Base-by-base conservation (phyloP, 306 rosid genomes). In the Lablab purpureus region DNA sequence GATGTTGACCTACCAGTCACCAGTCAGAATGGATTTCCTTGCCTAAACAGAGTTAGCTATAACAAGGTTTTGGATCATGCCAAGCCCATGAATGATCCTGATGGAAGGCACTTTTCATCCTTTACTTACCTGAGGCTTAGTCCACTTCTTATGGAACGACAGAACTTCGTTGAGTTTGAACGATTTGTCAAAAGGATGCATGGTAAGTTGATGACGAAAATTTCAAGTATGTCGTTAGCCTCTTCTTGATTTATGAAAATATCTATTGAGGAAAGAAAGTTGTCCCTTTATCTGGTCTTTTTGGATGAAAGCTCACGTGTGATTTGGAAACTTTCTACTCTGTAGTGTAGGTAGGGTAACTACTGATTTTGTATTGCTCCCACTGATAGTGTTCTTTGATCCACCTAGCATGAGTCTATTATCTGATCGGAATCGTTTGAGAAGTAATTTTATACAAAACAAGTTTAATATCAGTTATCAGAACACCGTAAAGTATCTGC, bases 181-280 rank as follows among this genome's bases (percentile, higher is more conserved):
- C 89, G 89, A 73, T 93, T 95, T 86, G 89, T 93, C 78, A 91
- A 89, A 93, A 91, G 91, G 87, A 95, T 95, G 99, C 99, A 93
- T 7, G 99, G 99, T 95, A 87, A 76, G 84, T 59, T 65, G 60
- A 73, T 22, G 49, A 19, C 6, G 50, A 47, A 50, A 80, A 18
- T 43, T 65, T 22, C 55, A 45, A 14, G 18, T 75, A 22, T 41
- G 25, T 60, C 34, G 68, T 22, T 41, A 36, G 37, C 43, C 71
- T 40, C 32, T 45, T 54, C 7, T 10, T 74, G 66, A 15, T 41
- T 36, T 50, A 46, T 18, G n/a, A 71, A 73, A 80, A 67, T n/a
- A 58, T 59, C 1, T 7, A 41, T n/a, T 60, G 7, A 25, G 28
- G 17, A 62, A 51, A 27, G 28, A 21, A 68, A 71, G 55, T 40